These are phyloP conservation scores for Huntiella abstrusa DNA, from an alignment of 2,329 filamentous ascomycete genomes.

Conservation along the genomic window DNA sequence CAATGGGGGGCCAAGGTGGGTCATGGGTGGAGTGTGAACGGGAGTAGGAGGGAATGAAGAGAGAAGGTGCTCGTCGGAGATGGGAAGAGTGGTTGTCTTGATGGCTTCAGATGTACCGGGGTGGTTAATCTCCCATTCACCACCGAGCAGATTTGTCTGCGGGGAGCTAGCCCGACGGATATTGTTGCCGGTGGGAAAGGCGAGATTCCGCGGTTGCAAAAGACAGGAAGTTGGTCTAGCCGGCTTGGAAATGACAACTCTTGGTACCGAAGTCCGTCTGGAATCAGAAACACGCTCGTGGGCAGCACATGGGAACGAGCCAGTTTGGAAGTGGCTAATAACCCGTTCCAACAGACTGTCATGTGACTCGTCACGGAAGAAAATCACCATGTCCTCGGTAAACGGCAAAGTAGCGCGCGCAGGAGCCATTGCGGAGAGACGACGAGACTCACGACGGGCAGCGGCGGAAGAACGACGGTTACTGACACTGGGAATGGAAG, in stretches of 20 bases:
- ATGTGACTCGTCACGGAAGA: slow-evolving; percentile 27
- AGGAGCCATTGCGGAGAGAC: background rate
- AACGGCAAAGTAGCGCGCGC: slow-evolving; percentile 29
- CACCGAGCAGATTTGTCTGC: slow-evolving; percentile 3
- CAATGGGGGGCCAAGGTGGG: background rate
- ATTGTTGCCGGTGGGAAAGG: slow-evolving; percentile 1
- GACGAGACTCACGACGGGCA: slow-evolving; percentile 5
- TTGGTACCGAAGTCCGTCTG: slow-evolving; percentile 8
- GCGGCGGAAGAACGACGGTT: background rate
- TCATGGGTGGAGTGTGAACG: slow-evolving; percentile 6
- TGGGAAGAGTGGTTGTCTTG: background rate
- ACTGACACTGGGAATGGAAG: background rate
- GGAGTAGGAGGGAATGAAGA: slow-evolving; percentile 10
- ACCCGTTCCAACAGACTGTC: slow-evolving; percentile 27
- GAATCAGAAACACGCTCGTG: background rate
- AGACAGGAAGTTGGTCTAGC: slow-evolving; percentile 2
- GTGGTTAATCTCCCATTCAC: slow-evolving; percentile 2
- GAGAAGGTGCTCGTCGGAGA: slow-evolving; percentile 8
- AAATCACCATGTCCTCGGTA: slow-evolving; percentile 36
- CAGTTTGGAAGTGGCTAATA: slow-evolving; percentile 27
- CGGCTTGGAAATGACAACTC: slow-evolving; percentile 7
- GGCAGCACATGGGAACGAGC: slow-evolving; percentile 17
- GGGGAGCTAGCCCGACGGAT: slow-evolving; percentile 8
- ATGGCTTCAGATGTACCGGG: background rate
- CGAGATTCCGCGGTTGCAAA: background rate